phyloP scores from a whole-genome alignment of 768 basidiomycete genomes.

The Leccinum variicolor region DNA sequence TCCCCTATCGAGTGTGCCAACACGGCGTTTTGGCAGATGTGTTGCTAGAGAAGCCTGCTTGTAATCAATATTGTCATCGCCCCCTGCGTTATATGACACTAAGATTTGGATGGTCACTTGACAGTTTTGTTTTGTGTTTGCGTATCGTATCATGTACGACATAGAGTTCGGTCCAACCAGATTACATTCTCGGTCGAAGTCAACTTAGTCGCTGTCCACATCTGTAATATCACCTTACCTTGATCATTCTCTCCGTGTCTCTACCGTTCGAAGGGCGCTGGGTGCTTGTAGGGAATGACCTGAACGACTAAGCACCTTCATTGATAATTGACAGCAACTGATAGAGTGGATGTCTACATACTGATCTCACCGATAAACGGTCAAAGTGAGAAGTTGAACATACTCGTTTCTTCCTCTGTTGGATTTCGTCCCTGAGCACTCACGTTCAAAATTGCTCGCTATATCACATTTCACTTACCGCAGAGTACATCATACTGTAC shows the following conservation, averaged over 20 bases:
- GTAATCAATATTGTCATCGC: background rate
- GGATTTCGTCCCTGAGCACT: conserved; percentile 45
- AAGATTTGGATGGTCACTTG: background rate
- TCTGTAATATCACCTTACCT: background rate
- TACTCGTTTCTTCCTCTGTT: conserved; percentile 56
- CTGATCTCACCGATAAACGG: conserved; percentile 21
- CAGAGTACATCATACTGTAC: too few species aligned
- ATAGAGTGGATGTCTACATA: conserved; percentile 49
- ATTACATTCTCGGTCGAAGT: background rate
- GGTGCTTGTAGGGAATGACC: background rate
- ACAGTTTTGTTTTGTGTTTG: background rate
- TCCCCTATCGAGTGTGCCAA: conserved; percentile 3
- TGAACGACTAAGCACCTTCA: conserved; percentile 6
- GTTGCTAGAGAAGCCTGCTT: conserved; percentile 10
- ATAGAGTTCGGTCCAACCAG: background rate
- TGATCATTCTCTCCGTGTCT: background rate
- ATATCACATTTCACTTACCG: conserved; percentile 43
- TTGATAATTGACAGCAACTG: conserved; percentile 49
- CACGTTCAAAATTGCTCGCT: background rate
- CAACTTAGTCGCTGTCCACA: background rate
- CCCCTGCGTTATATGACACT: background rate
- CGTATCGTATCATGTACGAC: background rate
- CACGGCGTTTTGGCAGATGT: conserved; percentile 19
- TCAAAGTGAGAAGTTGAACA: background rate
- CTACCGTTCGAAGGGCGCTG: background rate